phyloP scores from a whole-genome alignment of 805 yeast species.

The Spathaspora sp. region DNA sequence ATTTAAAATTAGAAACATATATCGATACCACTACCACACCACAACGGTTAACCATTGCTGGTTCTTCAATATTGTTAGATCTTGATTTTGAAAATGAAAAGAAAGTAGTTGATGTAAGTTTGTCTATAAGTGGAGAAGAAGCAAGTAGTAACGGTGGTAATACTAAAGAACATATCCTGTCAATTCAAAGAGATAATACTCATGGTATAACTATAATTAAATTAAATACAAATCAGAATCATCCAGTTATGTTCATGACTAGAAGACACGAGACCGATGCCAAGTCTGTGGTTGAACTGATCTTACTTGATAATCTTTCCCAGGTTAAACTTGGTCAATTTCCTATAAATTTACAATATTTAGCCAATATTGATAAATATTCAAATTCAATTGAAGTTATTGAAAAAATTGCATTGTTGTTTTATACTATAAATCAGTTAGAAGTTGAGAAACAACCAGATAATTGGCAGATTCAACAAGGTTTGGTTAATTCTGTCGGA shows the following conservation, averaged over 20 bases:
- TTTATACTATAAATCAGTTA: conserved; percentile 19
- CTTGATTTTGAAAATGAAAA: conserved; percentile 30
- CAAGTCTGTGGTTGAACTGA: conserved; percentile 21
- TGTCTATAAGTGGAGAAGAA: conserved; percentile 30
- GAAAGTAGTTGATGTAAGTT: conserved; percentile 23
- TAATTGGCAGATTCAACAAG: conserved; percentile 19
- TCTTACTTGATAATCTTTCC: conserved; percentile 25
- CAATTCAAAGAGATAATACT: neutral
- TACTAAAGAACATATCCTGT: neutral
- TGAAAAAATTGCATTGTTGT: conserved; percentile 26
- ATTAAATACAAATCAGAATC: conserved; percentile 5
- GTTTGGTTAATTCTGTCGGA: conserved; percentile 23
- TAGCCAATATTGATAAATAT: conserved; percentile 31
- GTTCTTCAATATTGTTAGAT: conserved; percentile 36
- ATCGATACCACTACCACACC: conserved; percentile 24
- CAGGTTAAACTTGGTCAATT: conserved; percentile 21
- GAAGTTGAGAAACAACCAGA: conserved; percentile 16
- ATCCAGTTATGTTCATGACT: conserved; percentile 16
- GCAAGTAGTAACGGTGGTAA: neutral
- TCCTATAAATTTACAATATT: conserved; percentile 32
- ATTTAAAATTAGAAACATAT: conserved; percentile 38
- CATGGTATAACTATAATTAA: conserved; percentile 3
- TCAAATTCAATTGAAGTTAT: conserved; percentile 20
- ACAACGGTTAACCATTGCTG: conserved; percentile 39
- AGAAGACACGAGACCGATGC: conserved; percentile 2